A percentile compares a stretch with the other conserved stretches of the same genome.
Evolutionary conservation across 352 stramenopile species (phyloP).

Genomic region (Blastocystis sp.): DNA sequence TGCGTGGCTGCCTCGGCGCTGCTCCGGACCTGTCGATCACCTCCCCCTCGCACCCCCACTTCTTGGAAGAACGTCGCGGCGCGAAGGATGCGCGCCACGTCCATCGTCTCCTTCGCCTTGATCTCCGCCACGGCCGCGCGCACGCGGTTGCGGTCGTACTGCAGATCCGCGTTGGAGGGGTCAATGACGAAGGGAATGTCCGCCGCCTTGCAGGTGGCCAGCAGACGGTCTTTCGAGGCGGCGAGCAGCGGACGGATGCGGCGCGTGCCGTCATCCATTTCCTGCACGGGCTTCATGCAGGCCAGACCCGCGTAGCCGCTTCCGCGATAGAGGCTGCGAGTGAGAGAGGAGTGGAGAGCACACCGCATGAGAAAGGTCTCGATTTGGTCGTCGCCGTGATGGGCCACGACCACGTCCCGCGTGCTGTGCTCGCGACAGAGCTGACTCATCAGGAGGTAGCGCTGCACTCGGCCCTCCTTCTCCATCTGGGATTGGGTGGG

Average conservation of each 20-base stretch:
- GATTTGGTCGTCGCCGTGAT: conserved; percentile 64
- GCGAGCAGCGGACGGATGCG: conserved; percentile 46
- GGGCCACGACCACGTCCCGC: conserved; percentile 12
- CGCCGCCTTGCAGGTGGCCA: conserved; percentile 21
- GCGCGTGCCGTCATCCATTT: conserved; percentile 50
- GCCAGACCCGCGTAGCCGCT: conserved; percentile 36
- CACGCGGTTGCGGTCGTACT: conserved; percentile 63
- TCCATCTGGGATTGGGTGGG: conserved; percentile 30
- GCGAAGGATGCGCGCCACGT: neutral
- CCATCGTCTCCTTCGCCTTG: neutral
- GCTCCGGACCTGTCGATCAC: neutral
- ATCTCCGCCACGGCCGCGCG: conserved; percentile 2
- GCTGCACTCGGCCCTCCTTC: conserved; percentile 48
- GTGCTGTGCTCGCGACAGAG: neutral
- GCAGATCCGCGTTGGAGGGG: conserved; percentile 40
- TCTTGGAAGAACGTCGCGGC: conserved; percentile 47
- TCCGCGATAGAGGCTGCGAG: conserved; percentile 21
- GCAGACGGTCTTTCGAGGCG: conserved; percentile 35
- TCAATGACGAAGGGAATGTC: conserved; percentile 38
- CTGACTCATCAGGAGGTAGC: conserved; percentile 24
- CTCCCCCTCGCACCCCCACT: neutral
- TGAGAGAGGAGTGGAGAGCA: neutral
- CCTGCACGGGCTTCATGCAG: conserved; percentile 49
- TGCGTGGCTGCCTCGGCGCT: neutral
- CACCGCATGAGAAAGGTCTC: conserved; percentile 61